A percentile compares a stretch with the other conserved stretches of the same genome.
These are phyloP conservation scores for Lyophyllum semitale DNA, from an alignment of 768 basidiomycete species.

Conservation along the genomic window DNA sequence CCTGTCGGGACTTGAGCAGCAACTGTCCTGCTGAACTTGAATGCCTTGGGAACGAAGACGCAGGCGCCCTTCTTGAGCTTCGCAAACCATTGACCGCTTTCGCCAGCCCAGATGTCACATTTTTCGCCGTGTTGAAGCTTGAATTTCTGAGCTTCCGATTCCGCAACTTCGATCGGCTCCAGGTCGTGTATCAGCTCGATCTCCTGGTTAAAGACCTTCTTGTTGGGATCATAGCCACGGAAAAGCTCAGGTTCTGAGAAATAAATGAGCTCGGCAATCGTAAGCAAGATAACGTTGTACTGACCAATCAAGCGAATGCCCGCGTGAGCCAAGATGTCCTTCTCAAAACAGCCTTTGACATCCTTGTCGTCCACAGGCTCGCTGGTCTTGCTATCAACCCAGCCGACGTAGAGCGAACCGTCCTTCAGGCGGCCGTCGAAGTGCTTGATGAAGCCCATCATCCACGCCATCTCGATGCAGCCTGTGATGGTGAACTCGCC, in stretches of 20 bases:
- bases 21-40: slow-evolving; percentile 92
- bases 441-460: slow-evolving; percentile 99
- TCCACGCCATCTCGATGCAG: slow-evolving; percentile 99
- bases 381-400: slow-evolving; percentile 92
- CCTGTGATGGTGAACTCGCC: slow-evolving; percentile 98
- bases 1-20: slow-evolving; percentile 97
- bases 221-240: slow-evolving; percentile 97
- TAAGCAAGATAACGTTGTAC: slow-evolving; percentile 21
- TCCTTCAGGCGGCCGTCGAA: slow-evolving; percentile 96
- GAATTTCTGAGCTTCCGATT: slow-evolving; percentile 91
- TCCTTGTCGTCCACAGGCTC: slow-evolving; percentile 99
- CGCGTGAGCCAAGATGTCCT: slow-evolving; percentile 87
- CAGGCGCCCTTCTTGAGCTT: slow-evolving; percentile 99
- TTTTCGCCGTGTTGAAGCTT: slow-evolving; percentile 96
- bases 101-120: slow-evolving; percentile 91
- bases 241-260: slow-evolving; percentile 90
- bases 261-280: slow-evolving; percentile 13
- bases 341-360: slow-evolving; percentile 90
- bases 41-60: slow-evolving; percentile 90
- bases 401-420: slow-evolving; percentile 92
- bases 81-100: slow-evolving; percentile 95
- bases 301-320: slow-evolving; percentile 94
- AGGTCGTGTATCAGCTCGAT: slow-evolving; percentile 95
- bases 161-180: slow-evolving; percentile 92
- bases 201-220: slow-evolving; percentile 97